These are phyloP conservation scores for Haemoproteus tartakovskyi DNA, from an alignment of 169 alveolate genomes.

Conservation along the genomic window DNA sequence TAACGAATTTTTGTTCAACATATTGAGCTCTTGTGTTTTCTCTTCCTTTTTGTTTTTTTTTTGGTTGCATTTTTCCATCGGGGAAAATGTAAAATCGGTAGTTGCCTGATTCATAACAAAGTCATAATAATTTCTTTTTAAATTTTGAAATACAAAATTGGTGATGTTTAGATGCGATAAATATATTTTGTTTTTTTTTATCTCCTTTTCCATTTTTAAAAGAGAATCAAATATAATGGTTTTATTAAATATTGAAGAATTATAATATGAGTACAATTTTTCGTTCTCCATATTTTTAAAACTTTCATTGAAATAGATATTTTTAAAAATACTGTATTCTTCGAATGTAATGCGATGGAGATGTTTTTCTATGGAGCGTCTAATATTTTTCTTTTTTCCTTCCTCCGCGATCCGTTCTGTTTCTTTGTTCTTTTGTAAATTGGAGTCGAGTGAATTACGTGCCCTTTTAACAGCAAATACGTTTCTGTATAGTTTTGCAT, in stretches of 20 bases:
- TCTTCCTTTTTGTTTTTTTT: no score
- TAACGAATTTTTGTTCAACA: no score
- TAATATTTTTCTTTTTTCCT: no score
- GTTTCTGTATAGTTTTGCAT: conserved; percentile 62
- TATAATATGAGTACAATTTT: conserved; percentile 7
- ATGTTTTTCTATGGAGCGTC: no score
- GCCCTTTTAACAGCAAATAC: no score
- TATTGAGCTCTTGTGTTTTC: no score
- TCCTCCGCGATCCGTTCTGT: conserved; percentile 17
- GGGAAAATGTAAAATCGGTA: not conserved
- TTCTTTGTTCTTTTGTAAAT: conserved; percentile 75
- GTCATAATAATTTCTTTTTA: conserved; percentile 27
- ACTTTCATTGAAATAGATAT: conserved; percentile 8
- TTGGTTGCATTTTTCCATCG: not conserved
- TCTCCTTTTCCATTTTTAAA: conserved; percentile 39
- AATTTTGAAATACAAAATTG: conserved; percentile 22
- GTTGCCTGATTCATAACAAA: conserved; percentile 9
- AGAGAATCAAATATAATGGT: conserved; percentile 47
- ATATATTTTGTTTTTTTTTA: conserved; percentile 31
- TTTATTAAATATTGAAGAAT: conserved; percentile 23
- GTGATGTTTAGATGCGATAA: conserved; percentile 13
- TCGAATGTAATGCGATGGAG: conserved; percentile 22
- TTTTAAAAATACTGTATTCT: conserved; percentile 52
- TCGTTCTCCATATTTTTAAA: not conserved
- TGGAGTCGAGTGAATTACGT: no score